Conservation (phyloP, 139 green algal genomes). For the Chlorella sp. region DNA sequence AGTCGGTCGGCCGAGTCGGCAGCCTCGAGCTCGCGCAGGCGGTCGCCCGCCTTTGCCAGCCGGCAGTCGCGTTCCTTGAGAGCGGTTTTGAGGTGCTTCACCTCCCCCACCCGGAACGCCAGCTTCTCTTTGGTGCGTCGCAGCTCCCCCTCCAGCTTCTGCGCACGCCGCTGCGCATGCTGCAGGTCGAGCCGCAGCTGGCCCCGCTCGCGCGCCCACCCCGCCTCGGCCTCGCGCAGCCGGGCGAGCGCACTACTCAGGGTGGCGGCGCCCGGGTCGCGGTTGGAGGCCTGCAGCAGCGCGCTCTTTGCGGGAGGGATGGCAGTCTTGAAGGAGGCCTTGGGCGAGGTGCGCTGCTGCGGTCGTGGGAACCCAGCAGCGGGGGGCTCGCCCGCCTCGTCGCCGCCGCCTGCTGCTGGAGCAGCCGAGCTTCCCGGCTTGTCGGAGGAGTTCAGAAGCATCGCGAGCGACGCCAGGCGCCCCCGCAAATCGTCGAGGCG, state of each 20-base stretch:
- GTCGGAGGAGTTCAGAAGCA: too few species aligned
- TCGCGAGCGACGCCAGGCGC: too few species aligned
- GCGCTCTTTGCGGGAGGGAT: not conserved
- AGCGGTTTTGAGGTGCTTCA: conserved; percentile 36
- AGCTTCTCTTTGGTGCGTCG: conserved; percentile 20
- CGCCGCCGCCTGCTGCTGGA: too few species aligned
- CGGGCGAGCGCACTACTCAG: too few species aligned
- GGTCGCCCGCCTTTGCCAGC: conserved; percentile 15
- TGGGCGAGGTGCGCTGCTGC: too few species aligned
- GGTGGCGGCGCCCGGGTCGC: too few species aligned
- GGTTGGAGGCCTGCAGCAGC: too few species aligned
- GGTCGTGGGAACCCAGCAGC: too few species aligned
- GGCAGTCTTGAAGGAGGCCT: not conserved
- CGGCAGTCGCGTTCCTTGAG: conserved; percentile 28
- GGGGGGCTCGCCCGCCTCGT: too few species aligned
- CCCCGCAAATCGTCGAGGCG: conserved; percentile 19
- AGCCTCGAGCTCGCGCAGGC: conserved; percentile 19
- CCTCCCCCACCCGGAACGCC: conserved; percentile 25
- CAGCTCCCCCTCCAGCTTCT: conserved; percentile 23
- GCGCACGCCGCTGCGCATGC: not conserved
- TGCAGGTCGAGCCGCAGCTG: conserved; percentile 1
- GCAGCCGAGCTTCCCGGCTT: too few species aligned
- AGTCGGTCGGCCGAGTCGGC: conserved; percentile 4
- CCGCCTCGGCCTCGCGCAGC: too few species aligned
- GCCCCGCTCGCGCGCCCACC: conserved; percentile 28